Percentiles rank a stretch among this genome's conserved stretches.
Conservation (phyloP, 768 basidiomycete species). For the Agaricus blazei region DNA sequence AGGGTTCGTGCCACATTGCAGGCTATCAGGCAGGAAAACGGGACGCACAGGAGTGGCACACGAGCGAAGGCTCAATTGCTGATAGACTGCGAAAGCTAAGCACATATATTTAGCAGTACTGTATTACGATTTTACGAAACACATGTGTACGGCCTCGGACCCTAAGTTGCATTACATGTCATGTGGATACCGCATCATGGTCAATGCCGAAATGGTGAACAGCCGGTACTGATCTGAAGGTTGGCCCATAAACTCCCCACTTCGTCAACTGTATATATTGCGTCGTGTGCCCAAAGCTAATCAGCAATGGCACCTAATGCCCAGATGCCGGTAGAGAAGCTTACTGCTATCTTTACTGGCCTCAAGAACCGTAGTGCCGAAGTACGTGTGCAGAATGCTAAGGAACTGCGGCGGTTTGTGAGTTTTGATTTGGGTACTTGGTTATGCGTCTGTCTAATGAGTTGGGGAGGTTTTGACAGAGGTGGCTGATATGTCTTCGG, state of each 20-base stretch:
- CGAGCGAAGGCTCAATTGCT: slow-evolving; percentile 33
- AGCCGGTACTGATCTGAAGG: too few relatives aligned
- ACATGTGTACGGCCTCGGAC: too few relatives aligned
- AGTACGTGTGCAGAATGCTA: slow-evolving; percentile 59
- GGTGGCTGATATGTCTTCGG: slow-evolving; percentile 77
- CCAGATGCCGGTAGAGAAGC: slow-evolving; percentile 49
- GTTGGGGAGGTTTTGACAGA: slow-evolving; percentile 58
- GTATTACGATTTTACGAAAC: too few relatives aligned
- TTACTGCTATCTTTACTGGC: slow-evolving; percentile 62
- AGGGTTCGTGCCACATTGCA: too few relatives aligned
- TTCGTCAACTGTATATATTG: too few relatives aligned
- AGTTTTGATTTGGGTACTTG: slow-evolving; percentile 18
- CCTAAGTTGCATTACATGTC: too few relatives aligned
- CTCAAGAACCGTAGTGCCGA: slow-evolving; percentile 64
- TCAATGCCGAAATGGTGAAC: too few relatives aligned
- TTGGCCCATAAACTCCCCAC: too few relatives aligned
- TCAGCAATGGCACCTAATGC: slow-evolving; percentile 28
- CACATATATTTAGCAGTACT: too few relatives aligned
- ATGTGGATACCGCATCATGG: too few relatives aligned
- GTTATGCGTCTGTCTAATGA: slow-evolving; percentile 6
- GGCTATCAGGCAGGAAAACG: not conserved
- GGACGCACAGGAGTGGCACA: not conserved
- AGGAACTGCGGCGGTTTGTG: slow-evolving; percentile 73
- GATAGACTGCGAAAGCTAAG: slow-evolving; percentile 32
- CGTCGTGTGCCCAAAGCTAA: not conserved